Evolutionary conservation across 1,284 basidiomycete genomes (phyloP).

Genomic region (Melampsora larici-populina): DNA sequence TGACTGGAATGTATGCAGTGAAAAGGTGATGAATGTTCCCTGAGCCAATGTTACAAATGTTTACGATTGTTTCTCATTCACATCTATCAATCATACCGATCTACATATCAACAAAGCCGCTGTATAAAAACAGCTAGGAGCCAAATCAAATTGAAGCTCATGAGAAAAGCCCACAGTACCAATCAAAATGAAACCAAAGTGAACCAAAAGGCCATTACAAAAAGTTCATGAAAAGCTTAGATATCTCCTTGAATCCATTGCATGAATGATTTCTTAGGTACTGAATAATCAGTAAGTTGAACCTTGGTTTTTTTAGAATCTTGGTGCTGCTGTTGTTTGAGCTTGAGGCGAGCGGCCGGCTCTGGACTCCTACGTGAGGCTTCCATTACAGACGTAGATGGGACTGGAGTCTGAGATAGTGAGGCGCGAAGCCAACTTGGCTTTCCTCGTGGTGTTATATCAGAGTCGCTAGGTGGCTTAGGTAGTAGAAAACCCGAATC

Average conservation of each 20-base stretch:
- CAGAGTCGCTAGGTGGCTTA: neutral
- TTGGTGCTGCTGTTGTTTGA: neutral
- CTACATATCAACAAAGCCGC: too few relatives aligned
- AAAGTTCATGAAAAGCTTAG: neutral
- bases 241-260: neutral
- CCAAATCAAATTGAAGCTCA: too few relatives aligned
- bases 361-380: neutral
- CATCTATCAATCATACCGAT: too few relatives aligned
- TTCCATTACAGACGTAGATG: neutral
- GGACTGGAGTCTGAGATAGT: neutral
- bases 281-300: neutral
- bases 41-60: too few relatives aligned
- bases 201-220: too few relatives aligned
- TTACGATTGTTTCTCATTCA: too few relatives aligned
- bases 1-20: too few relatives aligned
- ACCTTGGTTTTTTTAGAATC: neutral
- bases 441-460: neutral
- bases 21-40: too few relatives aligned
- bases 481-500: neutral
- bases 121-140: too few relatives aligned
- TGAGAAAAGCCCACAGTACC: too few relatives aligned
- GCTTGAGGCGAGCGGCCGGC: neutral
- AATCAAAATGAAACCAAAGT: too few relatives aligned
- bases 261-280: neutral
- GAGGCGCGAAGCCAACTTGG: neutral